phyloP scores from a whole-genome alignment of 257 asterid genomes.

The Phtheirospermum japonicum region DNA sequence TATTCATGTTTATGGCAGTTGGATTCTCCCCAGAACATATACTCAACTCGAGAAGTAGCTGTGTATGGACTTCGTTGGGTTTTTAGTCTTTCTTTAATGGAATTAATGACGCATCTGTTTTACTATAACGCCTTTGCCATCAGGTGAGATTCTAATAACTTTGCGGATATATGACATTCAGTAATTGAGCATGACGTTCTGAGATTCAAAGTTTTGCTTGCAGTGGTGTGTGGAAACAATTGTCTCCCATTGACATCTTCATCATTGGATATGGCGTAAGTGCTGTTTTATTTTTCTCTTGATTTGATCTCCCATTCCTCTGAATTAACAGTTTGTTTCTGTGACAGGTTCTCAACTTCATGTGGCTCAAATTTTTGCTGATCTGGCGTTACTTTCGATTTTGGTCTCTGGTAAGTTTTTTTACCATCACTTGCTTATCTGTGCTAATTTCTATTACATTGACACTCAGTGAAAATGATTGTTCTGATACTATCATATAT shows the following conservation, averaged over 20 bases:
- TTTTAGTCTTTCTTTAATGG: conserved; percentile 74
- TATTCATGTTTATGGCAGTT: conserved; percentile 51
- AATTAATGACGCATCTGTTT: conserved; percentile 75
- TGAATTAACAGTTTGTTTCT: conserved; percentile 20
- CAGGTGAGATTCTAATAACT: conserved; percentile 55
- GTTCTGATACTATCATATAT: conserved; percentile 22
- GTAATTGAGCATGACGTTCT: conserved; percentile 20
- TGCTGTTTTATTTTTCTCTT: conserved; percentile 26
- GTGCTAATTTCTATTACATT: conserved; percentile 12
- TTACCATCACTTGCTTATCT: conserved; percentile 10
- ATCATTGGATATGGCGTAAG: conserved; percentile 95
- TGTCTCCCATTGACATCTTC: conserved; percentile 83
- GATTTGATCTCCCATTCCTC: conserved; percentile 17
- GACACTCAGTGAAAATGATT: conserved; percentile 21
- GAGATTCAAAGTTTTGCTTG: conserved; percentile 30
- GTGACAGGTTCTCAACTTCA: conserved; percentile 83
- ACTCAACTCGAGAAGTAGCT: conserved; percentile 55
- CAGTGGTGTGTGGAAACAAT: conserved; percentile 85
- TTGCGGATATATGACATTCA: too few species aligned
- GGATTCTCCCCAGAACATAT: conserved; percentile 68
- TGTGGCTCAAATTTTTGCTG: conserved; percentile 96
- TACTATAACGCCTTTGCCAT: conserved; percentile 90
- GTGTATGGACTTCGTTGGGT: conserved; percentile 86
- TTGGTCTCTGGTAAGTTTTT: conserved; percentile 81
- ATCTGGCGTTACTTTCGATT: conserved; percentile 94